A percentile compares a stretch with the other conserved stretches of the same genome.
Evolutionary conservation across 306 rosid genomes (phyloP).

Genomic region (Benincasa hispida): DNA sequence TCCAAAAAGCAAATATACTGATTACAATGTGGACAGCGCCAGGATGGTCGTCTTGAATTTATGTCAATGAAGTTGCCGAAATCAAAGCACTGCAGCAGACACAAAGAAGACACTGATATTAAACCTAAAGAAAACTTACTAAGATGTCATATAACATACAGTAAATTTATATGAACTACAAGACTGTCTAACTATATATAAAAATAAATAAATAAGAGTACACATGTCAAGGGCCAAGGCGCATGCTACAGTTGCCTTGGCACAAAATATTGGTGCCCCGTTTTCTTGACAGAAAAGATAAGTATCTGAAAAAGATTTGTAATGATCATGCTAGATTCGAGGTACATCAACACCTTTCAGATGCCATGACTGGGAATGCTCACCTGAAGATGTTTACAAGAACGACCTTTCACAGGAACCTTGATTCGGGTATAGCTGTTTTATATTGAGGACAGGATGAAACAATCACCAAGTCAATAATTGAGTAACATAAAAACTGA

Average conservation of each 20-base stretch:
- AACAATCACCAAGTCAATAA: not conserved
- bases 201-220: not conserved
- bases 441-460: conserved; percentile 12
- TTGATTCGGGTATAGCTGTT: conserved; percentile 60
- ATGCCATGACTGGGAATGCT: conserved; percentile 13
- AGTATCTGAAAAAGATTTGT: not conserved
- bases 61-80: conserved; percentile 49
- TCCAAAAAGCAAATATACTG: conserved; percentile 61
- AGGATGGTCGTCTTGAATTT: conserved; percentile 73
- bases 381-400: conserved; percentile 87
- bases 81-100: conserved; percentile 71
- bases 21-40: conserved; percentile 98
- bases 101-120: conserved; percentile 8
- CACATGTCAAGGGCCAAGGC: not conserved
- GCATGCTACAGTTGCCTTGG: not conserved
- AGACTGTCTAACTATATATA: not conserved
- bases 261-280: not conserved
- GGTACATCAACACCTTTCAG: not conserved
- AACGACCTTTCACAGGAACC: conserved; percentile 81
- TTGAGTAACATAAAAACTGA: not conserved
- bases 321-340: not conserved
- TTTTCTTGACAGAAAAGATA: not conserved
- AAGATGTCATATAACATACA: not conserved
- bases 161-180: not conserved
- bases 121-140: not conserved